A percentile compares a stretch with the other conserved stretches of the same genome.
Conservation (phyloP, 805 yeast genomes). For the Kodamaea nitidulidarum region DNA sequence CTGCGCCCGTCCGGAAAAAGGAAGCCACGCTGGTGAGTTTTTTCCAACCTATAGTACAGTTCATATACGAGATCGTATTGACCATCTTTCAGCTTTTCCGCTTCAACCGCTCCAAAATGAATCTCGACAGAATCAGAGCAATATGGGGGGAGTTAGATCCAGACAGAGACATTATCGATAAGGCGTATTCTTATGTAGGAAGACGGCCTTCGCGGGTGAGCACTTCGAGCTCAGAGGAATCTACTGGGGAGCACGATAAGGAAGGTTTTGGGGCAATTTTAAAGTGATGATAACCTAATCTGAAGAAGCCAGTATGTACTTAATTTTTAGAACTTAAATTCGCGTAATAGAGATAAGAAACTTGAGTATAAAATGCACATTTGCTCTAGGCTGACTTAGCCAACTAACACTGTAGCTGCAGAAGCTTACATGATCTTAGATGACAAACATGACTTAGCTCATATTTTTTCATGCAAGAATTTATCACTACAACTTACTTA, state of each 20-base stretch:
- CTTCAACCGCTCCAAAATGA: slow-evolving; percentile 40
- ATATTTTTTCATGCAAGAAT: no score
- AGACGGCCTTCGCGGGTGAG: slow-evolving; percentile 15
- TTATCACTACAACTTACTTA: no score
- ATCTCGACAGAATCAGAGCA: slow-evolving; percentile 37
- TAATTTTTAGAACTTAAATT: no score
- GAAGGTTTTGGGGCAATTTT: no score
- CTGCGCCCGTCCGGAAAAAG: background rate
- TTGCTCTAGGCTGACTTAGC: no score
- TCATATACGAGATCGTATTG: slow-evolving; percentile 30
- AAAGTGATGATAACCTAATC: no score
- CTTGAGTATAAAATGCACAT: no score
- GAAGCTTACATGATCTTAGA: no score
- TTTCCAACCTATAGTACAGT: slow-evolving; percentile 24
- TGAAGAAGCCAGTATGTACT: no score
- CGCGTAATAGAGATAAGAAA: no score
- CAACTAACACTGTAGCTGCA: no score
- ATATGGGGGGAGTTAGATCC: slow-evolving; percentile 41
- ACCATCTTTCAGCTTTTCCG: slow-evolving; percentile 32
- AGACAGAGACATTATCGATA: slow-evolving; percentile 32
- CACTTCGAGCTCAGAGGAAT: slow-evolving; percentile 2
- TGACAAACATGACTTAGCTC: no score
- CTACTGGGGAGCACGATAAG: background rate
- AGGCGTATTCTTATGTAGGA: slow-evolving; percentile 31
- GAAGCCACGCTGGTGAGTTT: slow-evolving; percentile 6